A percentile compares a stretch with the other conserved stretches of the same genome.
These are phyloP conservation scores for Blyttiomyces sp. DNA, from an alignment of 371 early-diverging fungal species.

Conservation along the genomic window DNA sequence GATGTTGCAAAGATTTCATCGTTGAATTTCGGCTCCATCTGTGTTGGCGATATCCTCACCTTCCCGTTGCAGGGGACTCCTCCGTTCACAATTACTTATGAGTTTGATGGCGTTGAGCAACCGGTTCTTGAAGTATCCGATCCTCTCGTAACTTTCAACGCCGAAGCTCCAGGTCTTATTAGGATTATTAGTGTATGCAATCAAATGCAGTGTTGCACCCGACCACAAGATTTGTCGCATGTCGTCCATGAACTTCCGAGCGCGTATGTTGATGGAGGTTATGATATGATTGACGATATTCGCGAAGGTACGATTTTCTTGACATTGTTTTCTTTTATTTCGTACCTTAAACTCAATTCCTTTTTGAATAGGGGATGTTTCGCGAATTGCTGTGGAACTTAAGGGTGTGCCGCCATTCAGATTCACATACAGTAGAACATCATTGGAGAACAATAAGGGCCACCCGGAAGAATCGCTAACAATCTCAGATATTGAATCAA, in stretches of 20 bases:
- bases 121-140: conserved; percentile 26
- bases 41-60: conserved; percentile 43
- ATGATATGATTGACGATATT: conserved; percentile 42
- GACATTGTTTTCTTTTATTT: background rate
- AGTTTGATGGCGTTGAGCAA: conserved; percentile 31
- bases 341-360: background rate
- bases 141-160: conserved; percentile 38
- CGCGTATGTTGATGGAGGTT: conserved; percentile 44
- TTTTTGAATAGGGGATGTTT: conserved; percentile 32
- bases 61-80: conserved; percentile 46
- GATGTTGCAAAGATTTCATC: conserved; percentile 40
- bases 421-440: conserved; percentile 36
- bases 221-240: conserved; percentile 18
- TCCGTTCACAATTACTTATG: conserved; percentile 40
- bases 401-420: conserved; percentile 43
- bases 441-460: background rate
- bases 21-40: conserved; percentile 24
- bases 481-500: conserved; percentile 24
- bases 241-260: conserved; percentile 34
- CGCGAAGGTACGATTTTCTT: conserved; percentile 36
- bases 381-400: conserved; percentile 33
- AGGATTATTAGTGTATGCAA: conserved; percentile 39
- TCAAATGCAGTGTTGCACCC: conserved; percentile 30
- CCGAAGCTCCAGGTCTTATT: conserved; percentile 31
- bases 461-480: conserved; percentile 27